Conservation (phyloP, 495 filamentous ascomycete species). For the Neurospora sublineolata region DNA sequence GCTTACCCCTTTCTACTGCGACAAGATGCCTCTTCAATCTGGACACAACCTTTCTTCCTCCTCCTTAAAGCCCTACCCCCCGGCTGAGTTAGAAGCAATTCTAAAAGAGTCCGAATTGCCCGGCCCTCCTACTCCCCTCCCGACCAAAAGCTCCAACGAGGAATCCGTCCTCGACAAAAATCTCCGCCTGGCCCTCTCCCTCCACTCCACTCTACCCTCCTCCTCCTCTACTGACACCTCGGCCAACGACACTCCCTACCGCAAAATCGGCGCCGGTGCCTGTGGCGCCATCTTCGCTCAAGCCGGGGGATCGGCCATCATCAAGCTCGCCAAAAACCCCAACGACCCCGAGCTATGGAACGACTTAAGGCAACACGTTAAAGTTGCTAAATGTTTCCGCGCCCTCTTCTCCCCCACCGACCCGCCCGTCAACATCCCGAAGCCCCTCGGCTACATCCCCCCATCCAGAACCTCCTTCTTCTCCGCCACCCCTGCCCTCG, state of each 20-base stretch:
- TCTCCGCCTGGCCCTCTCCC: background rate
- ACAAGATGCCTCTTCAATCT: background rate
- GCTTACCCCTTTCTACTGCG: background rate
- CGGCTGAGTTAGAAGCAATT: background rate
- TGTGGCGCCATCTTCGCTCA: constrained; percentile 9
- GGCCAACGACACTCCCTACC: background rate
- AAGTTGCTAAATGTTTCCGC: background rate
- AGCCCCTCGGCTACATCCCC: background rate
- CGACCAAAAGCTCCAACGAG: background rate
- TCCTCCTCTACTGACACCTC: background rate
- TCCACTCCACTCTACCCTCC: background rate
- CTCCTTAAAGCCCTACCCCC: background rate
- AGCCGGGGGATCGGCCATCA: background rate
- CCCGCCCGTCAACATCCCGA: background rate
- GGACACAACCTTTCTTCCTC: background rate
- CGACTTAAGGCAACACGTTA: background rate
- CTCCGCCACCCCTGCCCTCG: background rate
- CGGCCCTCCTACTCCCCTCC: background rate
- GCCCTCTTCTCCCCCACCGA: background rate
- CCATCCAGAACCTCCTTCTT: background rate
- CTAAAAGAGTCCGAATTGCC: background rate
- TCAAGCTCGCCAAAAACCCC: constrained; percentile 6
- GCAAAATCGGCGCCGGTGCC: constrained; percentile 13
- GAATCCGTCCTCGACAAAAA: background rate
- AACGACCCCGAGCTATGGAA: constrained; percentile 3